Base-by-base conservation (phyloP, 352 stramenopile species). In the Globisporangium cederbergense region DNA sequence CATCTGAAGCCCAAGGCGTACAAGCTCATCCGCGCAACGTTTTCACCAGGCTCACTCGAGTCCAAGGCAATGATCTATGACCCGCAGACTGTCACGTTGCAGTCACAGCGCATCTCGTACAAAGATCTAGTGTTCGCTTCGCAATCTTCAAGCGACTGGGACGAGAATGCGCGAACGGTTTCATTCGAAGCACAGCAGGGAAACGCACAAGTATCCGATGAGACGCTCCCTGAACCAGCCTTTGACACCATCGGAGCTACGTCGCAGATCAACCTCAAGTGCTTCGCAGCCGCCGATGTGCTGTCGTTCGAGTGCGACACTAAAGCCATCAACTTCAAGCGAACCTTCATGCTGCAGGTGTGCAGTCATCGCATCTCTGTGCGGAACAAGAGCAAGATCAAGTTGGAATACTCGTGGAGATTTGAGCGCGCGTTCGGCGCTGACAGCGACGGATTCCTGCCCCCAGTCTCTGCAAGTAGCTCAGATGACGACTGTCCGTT, bases 291-390 rank as follows among this genome's bases (percentile, higher is more conserved):
- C 16, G 87, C 85, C 14, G 88, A 96, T 61, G 40, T 60, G 2
- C 57, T 89, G 6, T 25, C 68, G 1, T 95, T 88, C 50, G 74
- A 81, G 32, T 93, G 79, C 51, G 79, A 93, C 50, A 86, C 71
- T 2, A 76, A 63, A 4, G 63, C 65, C 16, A 83, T 97, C 22
- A 36, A 67, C 1, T 97, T 97, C 52, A 82, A 88, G 16, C 80
- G 73, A 38, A 96, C 88, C 8, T 95, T 95, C 58, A 96, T 97
- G 86, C 69, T 97, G 16, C 89, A 96, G 65, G 75, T 86, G 18
- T 95, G 83, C 58, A 88, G 79, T 0, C 75, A 92, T 67, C 86
- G 83, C 58, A 79, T 95, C 47, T 70, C 70, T 0, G 43, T 97
- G 18, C 66, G 62, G 1, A 97, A 97, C 66, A 82, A 66, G 34